Base-by-base conservation (phyloP, 2,329 filamentous ascomycete species). In the Calonectria leucothoes region DNA sequence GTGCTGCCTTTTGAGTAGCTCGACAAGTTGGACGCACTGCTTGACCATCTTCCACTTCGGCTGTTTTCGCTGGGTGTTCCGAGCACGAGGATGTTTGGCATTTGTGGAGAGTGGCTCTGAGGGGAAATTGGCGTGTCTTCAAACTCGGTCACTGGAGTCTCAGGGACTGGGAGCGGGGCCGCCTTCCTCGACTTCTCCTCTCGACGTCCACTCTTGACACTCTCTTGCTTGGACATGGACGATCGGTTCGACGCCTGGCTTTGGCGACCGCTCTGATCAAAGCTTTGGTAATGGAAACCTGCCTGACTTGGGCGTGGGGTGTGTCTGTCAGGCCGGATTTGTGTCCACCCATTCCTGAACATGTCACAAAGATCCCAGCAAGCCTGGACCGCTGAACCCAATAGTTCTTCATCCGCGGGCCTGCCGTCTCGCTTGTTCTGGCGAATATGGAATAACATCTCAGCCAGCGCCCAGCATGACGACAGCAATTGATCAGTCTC, bases 331-430 rank as follows among this genome's bases (percentile, higher is more conserved):
- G 96, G 95, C 67, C 95, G 91, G 59, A 97, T 92, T 79, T 97
- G 94, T 4, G 94, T 95, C 95, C 96, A 98, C 23, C 95, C 95
- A 85, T 97, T 94, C 61, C 95, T 91, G 87, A 98, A 98, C 68
- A 98, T 92, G 84, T 98, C 95, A 82, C 95, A 98, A 7, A 98
- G 89, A 77, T 98, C 95, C 95, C 95, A 98, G 83, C 96, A 98
- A 17, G 96, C 95, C 81, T 98, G 95, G 0, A 98, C 94, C 1
- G 96, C 95, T 1, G 95, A 97, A 6, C 94, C 93, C 0, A 98
- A 88, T 0, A 98, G 88, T 80, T 98, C 96, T 81, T 96, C 95
- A 76, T 98, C 95, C 0, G 94, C 88, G 0, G 88, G 86, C 77
- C 91, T 94, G 25, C 92, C 92, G 77, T 97, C 94, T 39, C 93